Evolutionary conservation across 1,139 yeast species (phyloP).

Genomic region (Hemisphaericaspora xylofermentans): DNA sequence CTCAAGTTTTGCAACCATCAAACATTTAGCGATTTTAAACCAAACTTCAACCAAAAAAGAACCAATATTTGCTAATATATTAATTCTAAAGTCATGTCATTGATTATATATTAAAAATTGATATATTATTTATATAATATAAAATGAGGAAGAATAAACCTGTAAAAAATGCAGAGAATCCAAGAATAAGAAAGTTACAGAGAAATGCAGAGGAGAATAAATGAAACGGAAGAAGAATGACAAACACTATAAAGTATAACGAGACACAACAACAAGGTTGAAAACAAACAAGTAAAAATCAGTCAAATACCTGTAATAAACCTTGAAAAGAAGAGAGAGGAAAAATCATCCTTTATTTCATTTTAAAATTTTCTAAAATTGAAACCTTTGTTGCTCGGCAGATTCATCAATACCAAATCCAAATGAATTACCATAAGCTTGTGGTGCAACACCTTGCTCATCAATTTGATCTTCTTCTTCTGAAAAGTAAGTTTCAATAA

Average conservation of each 20-base stretch:
- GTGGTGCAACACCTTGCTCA: conserved; percentile 80
- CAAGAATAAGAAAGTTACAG: conserved; percentile 1
- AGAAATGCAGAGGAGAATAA: conserved; percentile 1
- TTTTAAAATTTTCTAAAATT: too few relatives aligned
- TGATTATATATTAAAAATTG: neutral
- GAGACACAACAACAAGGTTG: neutral
- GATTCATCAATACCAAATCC: conserved; percentile 71
- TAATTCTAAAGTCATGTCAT: neutral
- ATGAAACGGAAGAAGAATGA: neutral
- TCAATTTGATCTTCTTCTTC: conserved; percentile 78
- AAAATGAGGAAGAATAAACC: neutral
- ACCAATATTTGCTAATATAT: neutral
- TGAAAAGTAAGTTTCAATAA: conserved; percentile 87
- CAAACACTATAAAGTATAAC: neutral
- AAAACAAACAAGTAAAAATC: neutral
- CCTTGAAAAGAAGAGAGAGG: neutral
- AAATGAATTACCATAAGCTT: conserved; percentile 78
- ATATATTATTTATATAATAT: neutral
- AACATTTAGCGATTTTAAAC: too few relatives aligned
- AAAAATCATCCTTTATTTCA: neutral
- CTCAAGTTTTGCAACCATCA: too few relatives aligned
- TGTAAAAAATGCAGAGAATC: conserved; percentile 3
- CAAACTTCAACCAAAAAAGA: neutral
- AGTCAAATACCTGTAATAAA: too few relatives aligned
- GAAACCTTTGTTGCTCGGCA: conserved; percentile 51